phyloP scores from a whole-genome alignment of 495 filamentous ascomycete species.

The Apodospora peruviana region DNA sequence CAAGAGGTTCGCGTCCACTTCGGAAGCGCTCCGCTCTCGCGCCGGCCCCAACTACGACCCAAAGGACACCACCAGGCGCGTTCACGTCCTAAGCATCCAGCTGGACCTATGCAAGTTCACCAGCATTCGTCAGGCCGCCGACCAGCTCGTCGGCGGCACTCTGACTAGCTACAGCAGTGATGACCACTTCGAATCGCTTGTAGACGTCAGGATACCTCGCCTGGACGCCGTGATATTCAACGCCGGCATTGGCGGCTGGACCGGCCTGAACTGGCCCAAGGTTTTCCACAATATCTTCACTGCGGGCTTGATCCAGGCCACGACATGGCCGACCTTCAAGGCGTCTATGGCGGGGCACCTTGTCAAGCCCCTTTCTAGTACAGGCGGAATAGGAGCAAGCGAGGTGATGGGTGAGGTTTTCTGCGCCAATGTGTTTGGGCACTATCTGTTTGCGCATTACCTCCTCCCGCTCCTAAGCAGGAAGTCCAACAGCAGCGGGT shows the following conservation, averaged over 20 bases:
- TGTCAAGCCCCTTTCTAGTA: conserved; percentile 30
- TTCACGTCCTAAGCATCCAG: conserved; percentile 51
- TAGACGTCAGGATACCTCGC: conserved; percentile 52
- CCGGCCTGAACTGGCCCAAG: conserved; percentile 64
- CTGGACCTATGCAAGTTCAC: conserved; percentile 51
- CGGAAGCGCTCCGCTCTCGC: conserved; percentile 29
- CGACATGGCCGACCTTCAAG: conserved; percentile 80
- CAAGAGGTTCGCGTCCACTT: conserved; percentile 32
- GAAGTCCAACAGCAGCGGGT: conserved; percentile 24
- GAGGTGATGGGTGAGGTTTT: conserved; percentile 70
- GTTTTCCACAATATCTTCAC: conserved; percentile 53
- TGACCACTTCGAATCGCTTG: conserved; percentile 32
- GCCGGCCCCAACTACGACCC: conserved; percentile 39
- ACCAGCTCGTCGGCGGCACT: conserved; percentile 43
- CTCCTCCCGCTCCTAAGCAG: conserved; percentile 65
- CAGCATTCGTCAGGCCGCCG: conserved; percentile 41
- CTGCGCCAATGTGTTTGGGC: conserved; percentile 88
- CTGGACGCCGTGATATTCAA: conserved; percentile 81
- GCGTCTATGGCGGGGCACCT: conserved; percentile 52
- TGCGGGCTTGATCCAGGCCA: conserved; percentile 58
- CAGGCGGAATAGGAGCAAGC: not conserved
- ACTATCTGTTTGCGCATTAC: conserved; percentile 83
- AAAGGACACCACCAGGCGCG: conserved; percentile 36
- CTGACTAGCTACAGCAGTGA: conserved; percentile 36
- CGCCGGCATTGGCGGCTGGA: conserved; percentile 85